These are phyloP conservation scores for Trichosanthes cucumerina DNA, from an alignment of 306 rosid genomes.

Conservation along the genomic window DNA sequence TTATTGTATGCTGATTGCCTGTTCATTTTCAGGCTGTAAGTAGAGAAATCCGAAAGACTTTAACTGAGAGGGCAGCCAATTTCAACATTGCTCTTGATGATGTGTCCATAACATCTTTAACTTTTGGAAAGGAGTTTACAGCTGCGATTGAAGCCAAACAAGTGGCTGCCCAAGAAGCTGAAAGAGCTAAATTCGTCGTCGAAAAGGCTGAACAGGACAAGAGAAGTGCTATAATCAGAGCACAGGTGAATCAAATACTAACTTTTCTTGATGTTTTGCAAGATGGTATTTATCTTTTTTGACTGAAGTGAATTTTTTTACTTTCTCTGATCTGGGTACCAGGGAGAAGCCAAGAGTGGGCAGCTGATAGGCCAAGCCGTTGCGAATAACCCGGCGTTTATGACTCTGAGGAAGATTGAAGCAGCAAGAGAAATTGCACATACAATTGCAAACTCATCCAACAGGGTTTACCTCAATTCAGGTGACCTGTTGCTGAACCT, in stretches of 20 bases:
- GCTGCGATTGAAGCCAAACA: slow-evolving; percentile 94
- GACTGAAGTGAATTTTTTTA: background rate
- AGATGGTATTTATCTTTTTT: background rate
- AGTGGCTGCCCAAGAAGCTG: slow-evolving; percentile 93
- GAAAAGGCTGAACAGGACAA: slow-evolving; percentile 90
- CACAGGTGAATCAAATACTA: slow-evolving; percentile 36
- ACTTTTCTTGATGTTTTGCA: background rate
- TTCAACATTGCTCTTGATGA: slow-evolving; percentile 88
- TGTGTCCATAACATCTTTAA: slow-evolving; percentile 68
- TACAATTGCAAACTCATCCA: slow-evolving; percentile 44
- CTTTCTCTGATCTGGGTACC: slow-evolving; percentile 8
- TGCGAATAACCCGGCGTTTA: slow-evolving; percentile 76
- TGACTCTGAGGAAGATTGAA: slow-evolving; percentile 76
- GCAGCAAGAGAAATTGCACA: slow-evolving; percentile 83
- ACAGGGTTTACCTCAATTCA: slow-evolving; percentile 56
- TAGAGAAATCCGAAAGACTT: slow-evolving; percentile 62
- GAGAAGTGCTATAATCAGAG: slow-evolving; percentile 70
- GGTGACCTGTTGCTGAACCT: slow-evolving; percentile 65
- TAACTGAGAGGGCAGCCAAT: slow-evolving; percentile 65
- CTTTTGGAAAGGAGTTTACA: slow-evolving; percentile 68
- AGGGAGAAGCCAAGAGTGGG: slow-evolving; percentile 91
- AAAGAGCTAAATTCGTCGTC: slow-evolving; percentile 84
- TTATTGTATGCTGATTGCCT: background rate
- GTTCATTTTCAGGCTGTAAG: slow-evolving; percentile 49
- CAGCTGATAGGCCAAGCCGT: slow-evolving; percentile 72